These are phyloP conservation scores for Acanthamoeba castellanii DNA, from an alignment of 208 protist species.

Conservation along the genomic window DNA sequence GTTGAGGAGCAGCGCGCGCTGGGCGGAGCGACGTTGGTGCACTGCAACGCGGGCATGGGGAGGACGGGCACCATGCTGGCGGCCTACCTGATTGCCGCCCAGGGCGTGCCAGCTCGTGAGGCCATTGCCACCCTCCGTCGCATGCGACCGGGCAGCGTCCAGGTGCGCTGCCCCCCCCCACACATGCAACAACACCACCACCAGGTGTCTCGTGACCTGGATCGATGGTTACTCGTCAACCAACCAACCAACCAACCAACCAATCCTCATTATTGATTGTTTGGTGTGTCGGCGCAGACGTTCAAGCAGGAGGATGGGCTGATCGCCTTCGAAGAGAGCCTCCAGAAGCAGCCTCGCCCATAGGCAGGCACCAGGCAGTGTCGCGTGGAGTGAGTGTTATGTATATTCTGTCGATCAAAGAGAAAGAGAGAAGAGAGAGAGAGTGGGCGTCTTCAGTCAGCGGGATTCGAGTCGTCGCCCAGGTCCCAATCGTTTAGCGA, in stretches of 20 bases:
- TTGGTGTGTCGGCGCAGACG: neutral
- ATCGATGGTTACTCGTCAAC: too few species aligned
- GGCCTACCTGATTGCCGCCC: neutral
- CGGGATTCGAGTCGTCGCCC: too few species aligned
- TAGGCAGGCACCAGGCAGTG: too few species aligned
- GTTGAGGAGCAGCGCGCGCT: neutral
- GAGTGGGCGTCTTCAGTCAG: too few species aligned
- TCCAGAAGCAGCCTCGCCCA: neutral
- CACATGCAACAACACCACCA: too few species aligned
- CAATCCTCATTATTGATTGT: too few species aligned
- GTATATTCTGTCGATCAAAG: neutral
- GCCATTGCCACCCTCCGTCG: neutral
- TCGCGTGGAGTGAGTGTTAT: neutral
- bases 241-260: too few species aligned
- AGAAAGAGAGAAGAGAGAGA: too few species aligned
- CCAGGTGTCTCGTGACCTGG: too few species aligned
- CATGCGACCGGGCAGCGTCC: neutral
- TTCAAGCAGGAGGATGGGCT: neutral
- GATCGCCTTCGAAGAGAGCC: neutral
- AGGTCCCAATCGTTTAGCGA: too few species aligned
- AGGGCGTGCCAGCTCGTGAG: neutral
- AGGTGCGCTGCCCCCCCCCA: neutral
- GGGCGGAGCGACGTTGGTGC: neutral
- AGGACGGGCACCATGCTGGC: slow-evolving; percentile 20
- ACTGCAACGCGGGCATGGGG: neutral